These are phyloP conservation scores for Trichoderma koningii DNA, from an alignment of 2,329 filamentous ascomycete genomes.

Conservation along the genomic window DNA sequence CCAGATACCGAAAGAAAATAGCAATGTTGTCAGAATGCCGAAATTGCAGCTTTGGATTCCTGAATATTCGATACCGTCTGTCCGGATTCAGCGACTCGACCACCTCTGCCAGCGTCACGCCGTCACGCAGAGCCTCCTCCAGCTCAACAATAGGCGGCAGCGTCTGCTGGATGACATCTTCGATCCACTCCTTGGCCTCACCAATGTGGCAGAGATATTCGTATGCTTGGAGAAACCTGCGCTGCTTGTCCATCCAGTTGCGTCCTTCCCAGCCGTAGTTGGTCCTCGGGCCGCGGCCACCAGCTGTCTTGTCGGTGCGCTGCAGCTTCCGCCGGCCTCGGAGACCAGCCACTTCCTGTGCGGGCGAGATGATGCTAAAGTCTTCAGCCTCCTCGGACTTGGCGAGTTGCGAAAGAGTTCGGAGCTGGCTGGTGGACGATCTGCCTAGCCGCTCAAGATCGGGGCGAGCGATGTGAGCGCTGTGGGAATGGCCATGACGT, in stretches of 20 bases:
- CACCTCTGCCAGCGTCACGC: conserved; percentile 90
- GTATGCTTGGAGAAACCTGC: conserved; percentile 94
- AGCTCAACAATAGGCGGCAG: conserved; percentile 92
- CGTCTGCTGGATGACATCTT: conserved; percentile 78
- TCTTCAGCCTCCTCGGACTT: conserved; percentile 75
- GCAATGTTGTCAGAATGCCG: conserved; percentile 98
- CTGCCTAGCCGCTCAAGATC: conserved; percentile 82
- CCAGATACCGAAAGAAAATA: conserved; percentile 90
- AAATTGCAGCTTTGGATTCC: conserved; percentile 81
- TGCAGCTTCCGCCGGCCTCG: conserved; percentile 83
- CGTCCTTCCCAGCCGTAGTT: conserved; percentile 75
- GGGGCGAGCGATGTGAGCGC: conserved; percentile 58
- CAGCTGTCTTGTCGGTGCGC: conserved; percentile 60
- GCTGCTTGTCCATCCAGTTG: conserved; percentile 99
- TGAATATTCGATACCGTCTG: conserved; percentile 78
- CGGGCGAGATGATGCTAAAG: conserved; percentile 74
- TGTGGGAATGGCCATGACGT: conserved; percentile 35
- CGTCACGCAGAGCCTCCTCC: conserved; percentile 88
- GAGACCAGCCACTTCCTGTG: conserved; percentile 84
- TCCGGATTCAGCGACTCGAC: conserved; percentile 85
- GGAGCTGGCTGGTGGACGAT: conserved; percentile 86
- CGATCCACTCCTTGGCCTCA: conserved; percentile 99
- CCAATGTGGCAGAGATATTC: conserved; percentile 99
- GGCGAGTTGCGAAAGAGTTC: conserved; percentile 81
- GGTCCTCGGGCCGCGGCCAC: conserved; percentile 48